Conservation (phyloP, 257 asterid species). For the Solanum sitiens region DNA sequence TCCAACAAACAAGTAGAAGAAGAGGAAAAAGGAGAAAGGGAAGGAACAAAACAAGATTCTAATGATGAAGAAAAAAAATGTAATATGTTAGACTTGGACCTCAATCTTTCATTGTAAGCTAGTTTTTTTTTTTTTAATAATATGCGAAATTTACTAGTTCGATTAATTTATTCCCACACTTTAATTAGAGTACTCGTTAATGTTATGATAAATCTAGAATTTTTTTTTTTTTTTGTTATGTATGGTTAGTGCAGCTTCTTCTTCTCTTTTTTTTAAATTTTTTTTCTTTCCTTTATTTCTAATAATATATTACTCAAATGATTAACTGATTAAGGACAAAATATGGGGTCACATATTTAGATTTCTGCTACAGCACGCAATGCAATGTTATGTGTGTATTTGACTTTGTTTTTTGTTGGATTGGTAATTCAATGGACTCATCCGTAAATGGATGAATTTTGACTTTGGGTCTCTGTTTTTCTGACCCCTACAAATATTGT, state of each 20-base stretch:
- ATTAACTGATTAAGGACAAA: not conserved
- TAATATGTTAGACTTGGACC: constrained; percentile 28
- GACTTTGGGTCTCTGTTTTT: not conserved
- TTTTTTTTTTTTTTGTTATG: not conserved
- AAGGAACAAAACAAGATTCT: not conserved
- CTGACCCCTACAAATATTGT: not conserved
- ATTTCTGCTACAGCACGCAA: not conserved
- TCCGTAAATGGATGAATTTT: not conserved
- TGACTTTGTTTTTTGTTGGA: not conserved
- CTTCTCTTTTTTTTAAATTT: not conserved
- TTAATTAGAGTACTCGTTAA: not conserved
- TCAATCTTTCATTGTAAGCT: constrained; percentile 19
- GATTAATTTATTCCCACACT: not conserved
- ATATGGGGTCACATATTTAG: not conserved
- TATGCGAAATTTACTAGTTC: not conserved
- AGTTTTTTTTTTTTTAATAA: not conserved
- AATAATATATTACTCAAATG: not conserved
- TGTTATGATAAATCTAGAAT: not conserved
- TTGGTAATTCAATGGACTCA: not conserved
- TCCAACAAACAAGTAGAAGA: not conserved
- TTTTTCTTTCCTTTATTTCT: not conserved
- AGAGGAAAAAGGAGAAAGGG: not conserved
- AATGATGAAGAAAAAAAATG: not conserved
- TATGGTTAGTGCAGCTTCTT: not conserved
- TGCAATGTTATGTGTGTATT: not conserved